phyloP scores from a whole-genome alignment of 2,329 filamentous ascomycete species.

The Amauroascus verrucosus region DNA sequence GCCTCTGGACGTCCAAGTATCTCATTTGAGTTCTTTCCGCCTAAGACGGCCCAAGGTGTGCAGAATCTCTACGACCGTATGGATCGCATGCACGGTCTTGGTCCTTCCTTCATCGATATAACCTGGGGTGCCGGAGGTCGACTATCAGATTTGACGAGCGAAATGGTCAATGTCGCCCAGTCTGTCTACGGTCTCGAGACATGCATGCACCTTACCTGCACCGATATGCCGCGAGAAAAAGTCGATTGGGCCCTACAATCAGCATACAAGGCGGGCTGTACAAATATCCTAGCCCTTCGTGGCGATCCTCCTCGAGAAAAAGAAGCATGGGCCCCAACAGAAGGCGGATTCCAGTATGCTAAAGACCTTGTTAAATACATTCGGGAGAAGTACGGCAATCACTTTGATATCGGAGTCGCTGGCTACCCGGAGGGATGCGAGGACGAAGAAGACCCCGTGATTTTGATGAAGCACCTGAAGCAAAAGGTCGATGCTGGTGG shows the following conservation, averaged over 20 bases:
- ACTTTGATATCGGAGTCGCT: slow-evolving; percentile 96
- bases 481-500: slow-evolving; percentile 93
- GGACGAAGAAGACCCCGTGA: slow-evolving; percentile 77
- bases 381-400: slow-evolving; percentile 64
- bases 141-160: slow-evolving; percentile 82
- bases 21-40: slow-evolving; percentile 99
- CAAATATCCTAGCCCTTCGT: slow-evolving; percentile 87
- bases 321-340: slow-evolving; percentile 82
- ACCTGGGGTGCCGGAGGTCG: slow-evolving; percentile 96
- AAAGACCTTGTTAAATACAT: slow-evolving; percentile 84
- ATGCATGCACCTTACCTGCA: slow-evolving; percentile 98
- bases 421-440: slow-evolving; percentile 94
- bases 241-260: slow-evolving; percentile 78
- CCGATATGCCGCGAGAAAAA: slow-evolving; percentile 89
- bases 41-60: slow-evolving; percentile 79
- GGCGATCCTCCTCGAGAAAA: slow-evolving; percentile 90
- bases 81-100: slow-evolving; percentile 95
- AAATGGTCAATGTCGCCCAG: slow-evolving; percentile 95
- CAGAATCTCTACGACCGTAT: slow-evolving; percentile 99
- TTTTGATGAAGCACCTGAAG: slow-evolving; percentile 83
- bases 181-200: slow-evolving; percentile 93
- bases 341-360: slow-evolving; percentile 83
- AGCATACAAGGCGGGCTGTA: slow-evolving; percentile 91
- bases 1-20: slow-evolving; percentile 73
- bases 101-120: slow-evolving; percentile 92